phyloP scores from a whole-genome alignment of 225 moss, liverwort and hornwort genomes.

The Neckera pumila region DNA sequence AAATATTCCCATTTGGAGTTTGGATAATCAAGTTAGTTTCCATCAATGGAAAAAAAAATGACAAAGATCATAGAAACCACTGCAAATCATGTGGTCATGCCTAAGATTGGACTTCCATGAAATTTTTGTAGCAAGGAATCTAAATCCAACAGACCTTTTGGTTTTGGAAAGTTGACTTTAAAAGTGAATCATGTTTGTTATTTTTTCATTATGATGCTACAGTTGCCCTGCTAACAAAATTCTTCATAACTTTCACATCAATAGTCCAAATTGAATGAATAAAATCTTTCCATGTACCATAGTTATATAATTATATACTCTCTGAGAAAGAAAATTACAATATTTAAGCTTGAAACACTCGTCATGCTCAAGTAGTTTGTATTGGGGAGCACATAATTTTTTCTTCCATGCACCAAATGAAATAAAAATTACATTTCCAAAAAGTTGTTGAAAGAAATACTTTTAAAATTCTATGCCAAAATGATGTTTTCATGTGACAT shows the following conservation, averaged over 20 bases:
- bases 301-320: neutral
- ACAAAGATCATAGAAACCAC: neutral
- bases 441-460: neutral
- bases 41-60: neutral
- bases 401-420: rapidly evolving
- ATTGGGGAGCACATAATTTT: rapidly evolving
- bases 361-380: rapidly evolving
- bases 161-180: neutral
- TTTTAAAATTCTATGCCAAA: neutral
- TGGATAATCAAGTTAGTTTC: rapidly evolving
- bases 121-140: neutral
- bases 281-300: neutral
- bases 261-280: neutral
- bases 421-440: neutral
- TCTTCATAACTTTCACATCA: neutral
- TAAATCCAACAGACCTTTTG: neutral
- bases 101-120: neutral
- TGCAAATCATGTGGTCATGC: neutral
- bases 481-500: neutral
- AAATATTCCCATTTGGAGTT: neutral
- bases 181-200: rapidly evolving
- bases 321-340: neutral
- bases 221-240: rapidly evolving
- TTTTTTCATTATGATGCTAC: rapidly evolving
- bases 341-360: rapidly evolving